Evolutionary conservation across 805 yeast species (phyloP), one percentile per base, ranked within the genome.

Genomic region (Candida methanosorbosa): DNA sequence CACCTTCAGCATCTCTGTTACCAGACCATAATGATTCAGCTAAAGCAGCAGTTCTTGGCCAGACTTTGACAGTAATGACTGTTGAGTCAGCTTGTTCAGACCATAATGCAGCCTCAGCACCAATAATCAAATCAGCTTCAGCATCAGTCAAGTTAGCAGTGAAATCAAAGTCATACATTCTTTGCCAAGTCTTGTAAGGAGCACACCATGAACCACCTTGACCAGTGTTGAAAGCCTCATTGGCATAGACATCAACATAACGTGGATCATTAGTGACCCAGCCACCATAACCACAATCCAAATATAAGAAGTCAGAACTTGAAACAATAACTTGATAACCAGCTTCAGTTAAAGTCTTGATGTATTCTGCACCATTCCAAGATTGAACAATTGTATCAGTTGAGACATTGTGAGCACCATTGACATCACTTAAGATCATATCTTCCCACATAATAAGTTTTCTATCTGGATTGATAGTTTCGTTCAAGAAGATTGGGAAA

Each of bases 111-210:
- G 49, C 66, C 35, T 59, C 67, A 2, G 59, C 66, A 3, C 69
- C 70, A 28, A 61, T 32, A 18, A 64, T 49, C 30, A 54, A 63
- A 15, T 29, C 19, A 9, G 41, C 38, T 43, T 64, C 59, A 6
- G 33, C 47, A 1, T 37, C 48, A 13, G 63, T 60, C 27, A 64
- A 49, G 32, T 48, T 49, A 11, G 45, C 47, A 14, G 56, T 41
- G 34, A 63, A 46, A 37, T 63, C 67, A 35, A 43, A 61, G 37
- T 49, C 45, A 42, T 63, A 64, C 29, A 64, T 61, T 33, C 63
- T 42, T 40, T 64, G 68, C 66, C 66, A 64, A 1, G 63, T 59
- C 43, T 63, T 64, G 49, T 64, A 64, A 7, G 70, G 68, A 19
- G 52, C 61, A 40, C 69, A 63, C 63, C 64, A 62, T 3, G 62